Evolutionary conservation across 345 rosid species (phyloP).

Genomic region (Linum usitatissimum): DNA sequence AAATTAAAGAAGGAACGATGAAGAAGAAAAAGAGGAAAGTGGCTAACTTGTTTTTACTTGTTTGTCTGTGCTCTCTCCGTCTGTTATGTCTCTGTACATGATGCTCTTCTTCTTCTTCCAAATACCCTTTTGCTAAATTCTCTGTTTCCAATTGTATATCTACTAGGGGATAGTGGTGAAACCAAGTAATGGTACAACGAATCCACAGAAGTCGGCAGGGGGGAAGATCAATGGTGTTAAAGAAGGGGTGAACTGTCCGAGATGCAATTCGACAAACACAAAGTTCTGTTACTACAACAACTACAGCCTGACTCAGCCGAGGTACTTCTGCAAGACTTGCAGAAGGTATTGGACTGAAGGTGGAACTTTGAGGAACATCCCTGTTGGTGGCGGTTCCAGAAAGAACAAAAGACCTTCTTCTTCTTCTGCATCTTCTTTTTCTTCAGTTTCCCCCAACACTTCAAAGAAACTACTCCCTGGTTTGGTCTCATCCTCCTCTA

Average conservation of each 20-base stretch:
- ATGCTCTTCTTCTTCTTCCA: neutral
- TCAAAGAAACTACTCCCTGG: slow-evolving; percentile 53
- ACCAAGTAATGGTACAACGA: slow-evolving; percentile 17
- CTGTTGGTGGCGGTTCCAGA: slow-evolving; percentile 96
- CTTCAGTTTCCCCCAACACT: slow-evolving; percentile 20
- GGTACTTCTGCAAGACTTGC: slow-evolving; percentile 95
- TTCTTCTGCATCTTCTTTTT: slow-evolving; percentile 4
- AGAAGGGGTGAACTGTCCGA: slow-evolving; percentile 87
- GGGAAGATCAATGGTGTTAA: slow-evolving; percentile 41
- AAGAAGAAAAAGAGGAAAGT: neutral
- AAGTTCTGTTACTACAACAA: slow-evolving; percentile 98
- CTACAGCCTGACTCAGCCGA: slow-evolving; percentile 93
- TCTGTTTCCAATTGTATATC: neutral
- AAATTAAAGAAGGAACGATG: neutral
- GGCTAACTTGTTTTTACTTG: neutral
- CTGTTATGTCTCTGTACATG: slow-evolving; percentile 1
- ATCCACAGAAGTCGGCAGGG: slow-evolving; percentile 34
- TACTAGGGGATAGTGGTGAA: slow-evolving; percentile 79
- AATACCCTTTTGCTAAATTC: neutral
- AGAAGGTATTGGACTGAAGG: slow-evolving; percentile 99
- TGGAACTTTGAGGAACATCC: slow-evolving; percentile 86
- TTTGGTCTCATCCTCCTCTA: slow-evolving; percentile 35
- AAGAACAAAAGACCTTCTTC: slow-evolving; percentile 78
- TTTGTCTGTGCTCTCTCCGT: slow-evolving; percentile 2
- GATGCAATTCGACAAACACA: slow-evolving; percentile 92